These are phyloP conservation scores for Trichoderma aggressivum DNA, from an alignment of 2,329 filamentous ascomycete species.

Conservation along the genomic window DNA sequence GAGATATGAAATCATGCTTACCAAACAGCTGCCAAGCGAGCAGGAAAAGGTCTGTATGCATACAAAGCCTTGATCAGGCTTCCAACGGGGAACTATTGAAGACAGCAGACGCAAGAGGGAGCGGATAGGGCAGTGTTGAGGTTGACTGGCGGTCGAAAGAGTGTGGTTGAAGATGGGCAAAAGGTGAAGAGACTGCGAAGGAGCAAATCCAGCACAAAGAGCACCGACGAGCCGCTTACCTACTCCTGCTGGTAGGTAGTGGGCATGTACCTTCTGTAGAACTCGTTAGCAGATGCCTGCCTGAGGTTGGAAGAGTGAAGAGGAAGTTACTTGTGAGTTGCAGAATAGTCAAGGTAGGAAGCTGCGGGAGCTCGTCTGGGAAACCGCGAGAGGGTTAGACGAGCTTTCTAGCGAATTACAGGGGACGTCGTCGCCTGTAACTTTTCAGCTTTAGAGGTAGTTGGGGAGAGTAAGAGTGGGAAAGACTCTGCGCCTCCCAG, in stretches of 20 bases:
- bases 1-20: constrained; percentile 26
- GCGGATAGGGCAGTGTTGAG: constrained; percentile 17
- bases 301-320: not conserved
- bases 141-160: constrained; percentile 10
- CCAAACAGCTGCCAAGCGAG: constrained; percentile 30
- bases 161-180: not conserved
- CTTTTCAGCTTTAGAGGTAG: not conserved
- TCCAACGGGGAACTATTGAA: constrained; percentile 23
- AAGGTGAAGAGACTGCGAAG: not conserved
- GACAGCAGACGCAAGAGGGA: constrained; percentile 15
- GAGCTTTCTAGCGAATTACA: not conserved
- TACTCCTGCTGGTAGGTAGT: not conserved
- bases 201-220: constrained; percentile 1
- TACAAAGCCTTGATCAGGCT: constrained; percentile 33
- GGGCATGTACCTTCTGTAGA: not conserved
- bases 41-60: constrained; percentile 38
- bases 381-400: not conserved
- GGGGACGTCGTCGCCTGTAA: not conserved
- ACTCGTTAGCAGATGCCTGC: not conserved
- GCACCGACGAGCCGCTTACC: constrained; percentile 3
- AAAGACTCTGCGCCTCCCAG: not conserved
- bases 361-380: not conserved
- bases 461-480: not conserved
- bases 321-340: not conserved
- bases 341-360: not conserved